Percentiles rank a stretch among this genome's conserved stretches.
These are phyloP conservation scores for Boletales sp. DNA, from an alignment of 768 basidiomycete species.

Conservation along the genomic window DNA sequence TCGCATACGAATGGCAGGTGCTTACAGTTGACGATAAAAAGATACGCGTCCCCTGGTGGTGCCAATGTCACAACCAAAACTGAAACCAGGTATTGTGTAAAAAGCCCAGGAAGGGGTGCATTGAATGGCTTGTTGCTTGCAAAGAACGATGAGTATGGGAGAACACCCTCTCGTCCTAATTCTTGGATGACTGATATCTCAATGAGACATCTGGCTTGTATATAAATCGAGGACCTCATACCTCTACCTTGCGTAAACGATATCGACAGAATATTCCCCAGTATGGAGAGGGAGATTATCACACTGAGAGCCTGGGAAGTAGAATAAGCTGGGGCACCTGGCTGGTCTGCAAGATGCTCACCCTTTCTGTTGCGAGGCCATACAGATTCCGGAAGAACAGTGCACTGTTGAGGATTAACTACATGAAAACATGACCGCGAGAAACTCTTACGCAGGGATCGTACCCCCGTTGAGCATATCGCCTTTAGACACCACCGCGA, in stretches of 20 bases:
- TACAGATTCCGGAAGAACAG: slow-evolving; percentile 74
- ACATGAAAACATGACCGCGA: background rate
- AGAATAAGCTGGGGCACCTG: slow-evolving; percentile 1
- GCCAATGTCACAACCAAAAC: slow-evolving; percentile 50
- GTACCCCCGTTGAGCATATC: slow-evolving; percentile 64
- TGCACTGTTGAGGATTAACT: slow-evolving; percentile 37
- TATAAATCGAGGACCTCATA: slow-evolving; percentile 23
- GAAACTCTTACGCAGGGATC: slow-evolving; percentile 57
- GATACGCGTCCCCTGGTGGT: slow-evolving; percentile 72
- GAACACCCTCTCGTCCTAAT: slow-evolving; percentile 65
- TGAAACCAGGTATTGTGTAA: slow-evolving; percentile 59
- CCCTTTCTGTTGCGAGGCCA: slow-evolving; percentile 57
- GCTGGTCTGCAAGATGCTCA: slow-evolving; percentile 20
- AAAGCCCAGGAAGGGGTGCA: slow-evolving; percentile 61
- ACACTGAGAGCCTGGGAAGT: slow-evolving; percentile 49
- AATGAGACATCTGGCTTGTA: slow-evolving; percentile 3
- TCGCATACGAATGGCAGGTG: background rate
- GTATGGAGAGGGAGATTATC: slow-evolving; percentile 59
- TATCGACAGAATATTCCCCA: slow-evolving; percentile 62
- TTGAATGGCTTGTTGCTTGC: slow-evolving; percentile 69
- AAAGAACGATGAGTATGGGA: slow-evolving; percentile 65
- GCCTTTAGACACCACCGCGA: slow-evolving; percentile 64
- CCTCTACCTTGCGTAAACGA: slow-evolving; percentile 68
- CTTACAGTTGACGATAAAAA: slow-evolving; percentile 65
- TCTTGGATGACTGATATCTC: slow-evolving; percentile 58